Conservation (phyloP, 2,329 filamentous ascomycete species). For the Setomelanomma holmii region DNA sequence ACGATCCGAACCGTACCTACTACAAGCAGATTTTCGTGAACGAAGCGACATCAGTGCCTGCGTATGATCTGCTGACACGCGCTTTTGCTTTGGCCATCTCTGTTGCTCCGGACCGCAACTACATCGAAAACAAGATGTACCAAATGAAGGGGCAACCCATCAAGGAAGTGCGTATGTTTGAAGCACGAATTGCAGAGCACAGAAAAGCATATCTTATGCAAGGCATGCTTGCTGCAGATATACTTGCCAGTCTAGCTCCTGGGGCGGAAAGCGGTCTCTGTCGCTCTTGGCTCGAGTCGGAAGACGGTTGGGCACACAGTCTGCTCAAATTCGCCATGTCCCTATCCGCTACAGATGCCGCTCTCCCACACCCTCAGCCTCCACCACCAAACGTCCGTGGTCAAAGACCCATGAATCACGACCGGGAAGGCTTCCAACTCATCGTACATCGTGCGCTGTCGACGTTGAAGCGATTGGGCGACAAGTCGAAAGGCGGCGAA, state of each 20-base stretch:
- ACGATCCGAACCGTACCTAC: constrained; percentile 88
- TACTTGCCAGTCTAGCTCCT: constrained; percentile 77
- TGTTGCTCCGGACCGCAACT: constrained; percentile 76
- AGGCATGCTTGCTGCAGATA: constrained; percentile 87
- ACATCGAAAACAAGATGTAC: constrained; percentile 53
- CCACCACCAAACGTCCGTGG: constrained; percentile 37
- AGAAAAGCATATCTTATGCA: constrained; percentile 92
- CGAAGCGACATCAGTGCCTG: constrained; percentile 68
- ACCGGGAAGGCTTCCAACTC: constrained; percentile 46
- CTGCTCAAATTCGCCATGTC: constrained; percentile 78
- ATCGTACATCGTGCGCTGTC: constrained; percentile 55
- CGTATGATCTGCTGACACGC: constrained; percentile 82
- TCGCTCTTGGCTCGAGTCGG: constrained; percentile 79
- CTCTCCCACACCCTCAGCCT: constrained; percentile 31
- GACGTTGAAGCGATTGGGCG: constrained; percentile 56
- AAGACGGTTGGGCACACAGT: constrained; percentile 83
- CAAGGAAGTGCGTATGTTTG: constrained; percentile 44
- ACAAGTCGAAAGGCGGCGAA: constrained; percentile 51
- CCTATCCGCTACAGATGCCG: constrained; percentile 54
- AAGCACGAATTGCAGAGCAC: constrained; percentile 74
- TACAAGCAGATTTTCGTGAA: constrained; percentile 83
- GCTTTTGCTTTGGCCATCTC: constrained; percentile 88
- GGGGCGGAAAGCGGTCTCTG: constrained; percentile 76
- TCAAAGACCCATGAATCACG: constrained; percentile 42
- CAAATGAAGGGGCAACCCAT: constrained; percentile 54